Base-by-base conservation (phyloP, 768 basidiomycete species). In the Suillus fuscotomentosus region DNA sequence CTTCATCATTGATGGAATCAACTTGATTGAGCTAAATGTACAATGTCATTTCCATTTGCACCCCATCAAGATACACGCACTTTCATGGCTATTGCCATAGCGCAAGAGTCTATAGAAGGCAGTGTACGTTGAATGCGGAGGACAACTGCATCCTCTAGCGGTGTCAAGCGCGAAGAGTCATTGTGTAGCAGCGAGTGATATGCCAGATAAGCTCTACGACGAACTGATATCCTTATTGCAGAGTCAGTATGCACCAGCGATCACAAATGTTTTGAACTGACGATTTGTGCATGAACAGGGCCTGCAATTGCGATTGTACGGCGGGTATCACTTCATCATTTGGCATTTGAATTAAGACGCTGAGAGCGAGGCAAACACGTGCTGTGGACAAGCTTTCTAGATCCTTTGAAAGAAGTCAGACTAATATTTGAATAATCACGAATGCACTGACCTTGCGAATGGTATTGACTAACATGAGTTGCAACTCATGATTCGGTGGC, bases 381-480 rank as follows among this genome's bases (percentile, higher is more conserved):
- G 86, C 69, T 50, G 84, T 67, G 3, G 79, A 76, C 3, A 79
- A 66, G 60, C 85, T 85, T 73, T 92, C 91, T 36, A 95, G 73
- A 71, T 95, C 93, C 92, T 94, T 38, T 38, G 5, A 27, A 22
- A 51, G 14, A 14, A 31, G 22, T 70, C n/a, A 72, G 63, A 51
- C 10, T 50, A 15, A 24, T 45, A 50, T 11, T 9, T 66, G 38
- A 56, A 11, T 48, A 24, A 39, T 36, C 20, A 42, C 11, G 61
- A 55, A 5, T 42, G 36, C 8, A 51, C 72, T 63, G 69, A 88
- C 93, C 83, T 95, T 95, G 66, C 92, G 87, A 41, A 94, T 72
- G 5, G 93, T 94, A 68, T 95, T 95, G 64, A 95, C 88, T 24
- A 94, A 82, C 89, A 95, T 93, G 27, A 95, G 79, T 60, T 86